Base-by-base conservation (phyloP, 345 rosid genomes). In the Anastatica hierochuntica region DNA sequence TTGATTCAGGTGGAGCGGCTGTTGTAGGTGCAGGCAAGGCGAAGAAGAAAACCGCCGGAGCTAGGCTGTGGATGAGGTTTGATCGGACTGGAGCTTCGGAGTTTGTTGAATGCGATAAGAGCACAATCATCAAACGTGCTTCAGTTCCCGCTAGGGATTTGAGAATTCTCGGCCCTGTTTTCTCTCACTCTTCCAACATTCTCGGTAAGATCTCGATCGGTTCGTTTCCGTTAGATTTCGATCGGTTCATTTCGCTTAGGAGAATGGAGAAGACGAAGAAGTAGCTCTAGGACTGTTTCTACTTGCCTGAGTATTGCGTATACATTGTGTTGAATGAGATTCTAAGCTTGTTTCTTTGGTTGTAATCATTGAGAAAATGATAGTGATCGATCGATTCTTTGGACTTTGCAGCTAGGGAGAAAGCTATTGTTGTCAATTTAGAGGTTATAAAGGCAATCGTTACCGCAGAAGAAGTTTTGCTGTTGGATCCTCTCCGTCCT, bases 101-200 rank as follows among this genome's bases (percentile, higher is more conserved):
- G 74, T 48, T 80, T 42, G 76, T 84, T 56, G 98, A 90, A 52
- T 87, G 84, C 38, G 96, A 87, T 43, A 90, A 90, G 77, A 79
- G 77, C 45, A 60, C 79, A 6, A 87, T 90, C 49, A 80, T 87
- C 16, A 78, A 74, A 56, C 79, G 89, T 10, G 82, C 79, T 6
- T 71, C 90, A 0, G 77, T 90, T 62, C 96, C 98, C 3, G 77
- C 96, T 50, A 74, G 98, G 76, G 98, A 87, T 77, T 74, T 90
- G 80, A 77, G 96, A 61, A 82, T 90, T 35, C 94, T 90, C 20
- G 95, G 95, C 49, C 95, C 98, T 37, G 75, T 92, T 52, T 88
- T 88, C 73, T 88, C 95, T 55, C 84, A 82, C 40, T 82, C 98
- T 21, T 88, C 95, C 20, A 83, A 67, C 63, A 92, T 92, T 64